phyloP scores from a whole-genome alignment of 2,329 filamentous ascomycete species.

The Daldinia sp. region DNA sequence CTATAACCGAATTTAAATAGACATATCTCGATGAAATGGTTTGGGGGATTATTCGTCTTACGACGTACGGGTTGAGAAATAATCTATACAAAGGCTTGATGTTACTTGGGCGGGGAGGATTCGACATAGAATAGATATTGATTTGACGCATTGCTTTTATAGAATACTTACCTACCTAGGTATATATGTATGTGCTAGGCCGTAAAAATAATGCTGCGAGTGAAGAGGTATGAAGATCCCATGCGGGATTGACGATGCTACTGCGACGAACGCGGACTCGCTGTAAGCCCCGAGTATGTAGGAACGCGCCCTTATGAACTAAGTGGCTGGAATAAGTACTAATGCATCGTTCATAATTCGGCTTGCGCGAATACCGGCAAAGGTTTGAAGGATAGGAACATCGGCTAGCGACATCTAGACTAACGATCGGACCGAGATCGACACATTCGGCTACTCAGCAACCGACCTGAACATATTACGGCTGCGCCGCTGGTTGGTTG shows the following conservation, averaged over 20 bases:
- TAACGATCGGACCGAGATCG: background rate
- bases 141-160: too few relatives aligned
- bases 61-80: background rate
- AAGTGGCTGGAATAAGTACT: background rate
- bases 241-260: background rate
- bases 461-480: background rate
- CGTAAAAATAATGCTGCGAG: too few relatives aligned
- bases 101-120: background rate
- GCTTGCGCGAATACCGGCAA: background rate
- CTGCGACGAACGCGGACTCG: background rate
- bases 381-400: background rate
- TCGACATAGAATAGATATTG: background rate
- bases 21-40: background rate
- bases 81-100: background rate
- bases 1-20: background rate
- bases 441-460: background rate
- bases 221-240: too few relatives aligned
- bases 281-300: too few relatives aligned
- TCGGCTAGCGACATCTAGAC: background rate
- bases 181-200: too few relatives aligned
- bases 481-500: background rate
- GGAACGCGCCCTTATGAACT: too few relatives aligned
- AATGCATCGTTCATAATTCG: background rate
- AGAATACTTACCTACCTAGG: too few relatives aligned
- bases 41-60: background rate